Base-by-base conservation (phyloP, 164 flowering plant genomes). In the Piper longum region DNA sequence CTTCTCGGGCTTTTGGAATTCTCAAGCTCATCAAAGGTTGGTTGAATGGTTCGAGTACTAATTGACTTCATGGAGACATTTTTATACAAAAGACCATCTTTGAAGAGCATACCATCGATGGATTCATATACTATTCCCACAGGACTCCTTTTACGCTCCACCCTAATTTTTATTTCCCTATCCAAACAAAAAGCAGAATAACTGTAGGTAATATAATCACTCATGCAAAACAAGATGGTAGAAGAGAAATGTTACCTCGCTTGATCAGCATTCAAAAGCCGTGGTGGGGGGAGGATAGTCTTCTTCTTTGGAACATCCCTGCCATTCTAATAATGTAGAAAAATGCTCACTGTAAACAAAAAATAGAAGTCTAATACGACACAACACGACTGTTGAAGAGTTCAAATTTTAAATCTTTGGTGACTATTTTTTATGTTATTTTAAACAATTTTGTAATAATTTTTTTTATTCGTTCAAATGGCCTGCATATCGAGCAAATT, bases 11-110 rank as follows among this genome's bases (percentile, higher is more conserved):
- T 54, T 79, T 79, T 57, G 83, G 83, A 90, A 61, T 90, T 93
- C 79, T 90, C 95, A 56, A 93, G 89, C 72, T 93, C 96, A 74
- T 90, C 99, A 76, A 93, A 90, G 56, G 84, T 83, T 36, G 97
- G 97, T 41, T 86, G 85, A 39, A 90, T 81, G 64, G 81, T 85
- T 65, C 75, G 82, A 17, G 84, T 64, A 62, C 86, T 88, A 18
- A 93, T 80, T 5, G 98, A 90, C 67, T 90, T 93, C 78, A 80
- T 74, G 3, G 98, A 86, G 14, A 90, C 85, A 6, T 77, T 76
- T 74, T 93, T 93, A 61, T 79, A 84, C 17, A 88, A 66, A 75
- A 88, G 86, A 19, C 97, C 98, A 72, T 89, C 91, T 70, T 82
- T 89, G 60, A 95, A 91, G 77, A 72, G 64, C 88, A 85, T 83